These are phyloP conservation scores for Penicillium arizonense DNA, from an alignment of 495 filamentous ascomycete species.

Conservation along the genomic window DNA sequence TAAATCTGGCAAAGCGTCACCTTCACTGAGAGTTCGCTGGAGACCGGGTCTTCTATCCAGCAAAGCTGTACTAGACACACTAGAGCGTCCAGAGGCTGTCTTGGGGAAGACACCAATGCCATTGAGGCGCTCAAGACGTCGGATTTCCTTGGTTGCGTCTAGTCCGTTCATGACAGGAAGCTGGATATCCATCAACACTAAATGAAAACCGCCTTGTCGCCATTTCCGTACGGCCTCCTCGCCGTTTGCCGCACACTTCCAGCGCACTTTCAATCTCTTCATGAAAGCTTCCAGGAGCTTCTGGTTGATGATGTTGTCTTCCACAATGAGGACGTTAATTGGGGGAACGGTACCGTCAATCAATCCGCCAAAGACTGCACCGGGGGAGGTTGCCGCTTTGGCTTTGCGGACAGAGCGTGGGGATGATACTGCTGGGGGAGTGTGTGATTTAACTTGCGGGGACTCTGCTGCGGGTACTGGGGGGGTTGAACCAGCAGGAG, in stretches of 20 bases:
- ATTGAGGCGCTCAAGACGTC: slow-evolving; percentile 84
- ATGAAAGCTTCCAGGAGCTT: slow-evolving; percentile 92
- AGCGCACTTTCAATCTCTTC: slow-evolving; percentile 94
- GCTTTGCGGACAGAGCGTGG: slow-evolving; percentile 36
- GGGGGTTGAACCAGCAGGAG: slow-evolving; percentile 36
- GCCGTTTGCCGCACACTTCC: slow-evolving; percentile 94
- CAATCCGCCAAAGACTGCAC: slow-evolving; percentile 56
- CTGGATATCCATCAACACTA: slow-evolving; percentile 98
- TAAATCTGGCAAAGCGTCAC: slow-evolving; percentile 64
- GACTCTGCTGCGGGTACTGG: slow-evolving; percentile 38
- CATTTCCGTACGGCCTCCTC: slow-evolving; percentile 91
- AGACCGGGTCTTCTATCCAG: slow-evolving; percentile 23
- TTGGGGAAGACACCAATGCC: slow-evolving; percentile 82
- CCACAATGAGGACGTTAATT: slow-evolving; percentile 96
- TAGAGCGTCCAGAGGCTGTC: slow-evolving; percentile 40
- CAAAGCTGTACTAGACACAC: slow-evolving; percentile 29
- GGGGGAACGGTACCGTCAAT: slow-evolving; percentile 85
- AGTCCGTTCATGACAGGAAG: slow-evolving; percentile 95
- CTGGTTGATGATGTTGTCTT: slow-evolving; percentile 98
- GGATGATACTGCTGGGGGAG: slow-evolving; percentile 36
- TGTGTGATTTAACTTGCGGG: slow-evolving; percentile 34
- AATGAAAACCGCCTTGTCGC: slow-evolving; percentile 90
- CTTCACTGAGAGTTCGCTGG: slow-evolving; percentile 38
- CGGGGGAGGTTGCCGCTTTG: slow-evolving; percentile 44
- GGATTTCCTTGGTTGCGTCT: slow-evolving; percentile 95